Conservation (phyloP, 2,329 filamentous ascomycete genomes). For the Phialophora verrucosa region DNA sequence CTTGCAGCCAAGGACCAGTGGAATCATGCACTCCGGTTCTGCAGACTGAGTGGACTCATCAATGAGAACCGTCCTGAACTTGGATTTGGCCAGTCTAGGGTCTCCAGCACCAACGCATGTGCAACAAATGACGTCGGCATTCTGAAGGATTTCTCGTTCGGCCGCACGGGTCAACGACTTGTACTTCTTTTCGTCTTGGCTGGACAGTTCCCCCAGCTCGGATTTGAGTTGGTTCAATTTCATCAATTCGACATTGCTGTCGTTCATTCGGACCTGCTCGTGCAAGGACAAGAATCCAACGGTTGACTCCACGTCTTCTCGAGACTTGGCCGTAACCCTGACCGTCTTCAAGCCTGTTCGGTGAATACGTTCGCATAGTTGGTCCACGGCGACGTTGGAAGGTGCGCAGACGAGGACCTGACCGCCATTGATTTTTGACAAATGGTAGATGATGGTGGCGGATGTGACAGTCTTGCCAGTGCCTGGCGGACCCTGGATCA, state of each 20-base stretch:
- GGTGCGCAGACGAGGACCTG: slow-evolving; percentile 96
- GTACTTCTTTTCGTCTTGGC: slow-evolving; percentile 97
- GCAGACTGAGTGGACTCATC: slow-evolving; percentile 98
- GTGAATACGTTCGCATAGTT: slow-evolving; percentile 96
- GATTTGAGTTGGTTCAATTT: slow-evolving; percentile 93
- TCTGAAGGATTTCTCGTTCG: slow-evolving; percentile 91
- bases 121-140: slow-evolving; percentile 97
- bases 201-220: slow-evolving; percentile 88
- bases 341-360: slow-evolving; percentile 94
- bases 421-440: slow-evolving; percentile 91
- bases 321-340: slow-evolving; percentile 96
- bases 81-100: slow-evolving; percentile 92
- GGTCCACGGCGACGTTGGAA: slow-evolving; percentile 97
- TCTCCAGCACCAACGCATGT: slow-evolving; percentile 98
- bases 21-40: slow-evolving; percentile 98
- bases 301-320: slow-evolving; percentile 98
- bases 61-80: slow-evolving; percentile 96
- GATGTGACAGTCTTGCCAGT: slow-evolving; percentile 99
- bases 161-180: slow-evolving; percentile 93
- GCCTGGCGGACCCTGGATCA: slow-evolving; percentile 95
- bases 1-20: slow-evolving; percentile 94
- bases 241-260: slow-evolving; percentile 89
- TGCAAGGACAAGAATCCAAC: slow-evolving; percentile 95
- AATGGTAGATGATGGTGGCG: slow-evolving; percentile 96
- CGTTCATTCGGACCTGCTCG: slow-evolving; percentile 96